phyloP scores from a whole-genome alignment of 208 protist genomes.

The Crithidia brevicula region DNA sequence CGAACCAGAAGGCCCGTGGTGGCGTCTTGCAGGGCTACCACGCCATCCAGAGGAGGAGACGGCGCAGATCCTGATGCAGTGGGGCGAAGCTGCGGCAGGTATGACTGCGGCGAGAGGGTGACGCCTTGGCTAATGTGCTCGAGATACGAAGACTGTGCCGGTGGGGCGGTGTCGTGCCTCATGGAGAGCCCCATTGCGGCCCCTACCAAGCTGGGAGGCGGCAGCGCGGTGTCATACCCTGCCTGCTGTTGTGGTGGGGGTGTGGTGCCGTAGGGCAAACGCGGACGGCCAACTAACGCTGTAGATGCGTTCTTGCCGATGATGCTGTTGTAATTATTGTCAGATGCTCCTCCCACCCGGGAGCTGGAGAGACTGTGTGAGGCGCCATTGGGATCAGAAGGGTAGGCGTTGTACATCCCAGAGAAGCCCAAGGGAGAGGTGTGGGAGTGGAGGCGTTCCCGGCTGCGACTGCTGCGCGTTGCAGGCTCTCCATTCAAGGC shows the following conservation, averaged over 20 bases:
- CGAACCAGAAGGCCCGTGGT: conserved; percentile 29
- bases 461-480: background rate
- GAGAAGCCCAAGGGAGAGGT: background rate
- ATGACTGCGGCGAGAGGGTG: conserved; percentile 15
- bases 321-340: conserved; percentile 7
- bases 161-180: conserved; percentile 4
- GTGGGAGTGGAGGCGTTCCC: background rate
- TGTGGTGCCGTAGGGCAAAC: background rate
- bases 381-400: background rate
- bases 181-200: background rate
- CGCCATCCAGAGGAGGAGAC: background rate
- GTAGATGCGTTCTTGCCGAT: background rate
- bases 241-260: background rate
- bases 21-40: conserved; percentile 27
- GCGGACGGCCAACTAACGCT: background rate
- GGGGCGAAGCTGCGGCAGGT: conserved; percentile 12
- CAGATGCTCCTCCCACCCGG: background rate
- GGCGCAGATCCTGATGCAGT: background rate
- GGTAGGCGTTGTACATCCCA: background rate
- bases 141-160: conserved; percentile 28
- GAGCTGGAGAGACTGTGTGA: conserved; percentile 3
- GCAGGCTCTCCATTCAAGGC: background rate
- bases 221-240: background rate
- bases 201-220: background rate
- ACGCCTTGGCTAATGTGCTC: conserved; percentile 13